Percentiles rank a stretch among this genome's conserved stretches.
Evolutionary conservation across 2,329 filamentous ascomycete species (phyloP).

Genomic region (Colletotrichum sp.): DNA sequence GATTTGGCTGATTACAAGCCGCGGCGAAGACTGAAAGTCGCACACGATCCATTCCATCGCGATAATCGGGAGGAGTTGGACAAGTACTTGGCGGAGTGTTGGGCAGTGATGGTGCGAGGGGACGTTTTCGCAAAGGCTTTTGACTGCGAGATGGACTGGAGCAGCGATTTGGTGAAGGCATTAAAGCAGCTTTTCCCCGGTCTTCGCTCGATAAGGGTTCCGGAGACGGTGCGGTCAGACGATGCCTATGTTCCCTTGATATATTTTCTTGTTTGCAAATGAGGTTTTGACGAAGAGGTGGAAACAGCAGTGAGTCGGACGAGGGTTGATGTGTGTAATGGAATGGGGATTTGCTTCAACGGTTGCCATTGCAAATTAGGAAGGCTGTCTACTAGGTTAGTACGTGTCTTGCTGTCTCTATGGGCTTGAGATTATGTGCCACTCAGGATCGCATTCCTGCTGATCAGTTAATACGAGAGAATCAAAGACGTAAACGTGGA

Average conservation of each 20-base stretch:
- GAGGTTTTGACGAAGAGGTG: too few relatives aligned
- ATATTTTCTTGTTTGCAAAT: too few relatives aligned
- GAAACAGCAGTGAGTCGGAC: too few relatives aligned
- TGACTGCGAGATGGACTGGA: neutral
- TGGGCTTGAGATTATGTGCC: too few relatives aligned
- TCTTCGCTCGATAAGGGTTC: neutral
- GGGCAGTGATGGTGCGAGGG: slow-evolving; percentile 28
- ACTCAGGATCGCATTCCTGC: too few relatives aligned
- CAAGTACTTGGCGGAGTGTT: slow-evolving; percentile 31
- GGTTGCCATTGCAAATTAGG: too few relatives aligned
- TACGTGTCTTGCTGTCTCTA: too few relatives aligned
- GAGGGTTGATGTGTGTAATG: too few relatives aligned
- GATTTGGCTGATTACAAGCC: slow-evolving; percentile 13
- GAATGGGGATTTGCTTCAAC: too few relatives aligned
- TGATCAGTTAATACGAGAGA: too few relatives aligned
- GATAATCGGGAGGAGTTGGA: slow-evolving; percentile 26
- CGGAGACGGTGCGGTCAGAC: neutral
- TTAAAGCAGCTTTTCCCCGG: neutral
- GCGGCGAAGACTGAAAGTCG: slow-evolving; percentile 1
- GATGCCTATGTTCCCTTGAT: neutral
- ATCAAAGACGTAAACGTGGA: too few relatives aligned
- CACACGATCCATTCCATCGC: slow-evolving; percentile 23
- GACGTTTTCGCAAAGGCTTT: slow-evolving; percentile 14
- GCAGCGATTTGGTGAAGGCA: neutral
- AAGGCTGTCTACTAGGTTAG: too few relatives aligned